Conservation (phyloP, 768 basidiomycete genomes). For the Suillus hirtellus region DNA sequence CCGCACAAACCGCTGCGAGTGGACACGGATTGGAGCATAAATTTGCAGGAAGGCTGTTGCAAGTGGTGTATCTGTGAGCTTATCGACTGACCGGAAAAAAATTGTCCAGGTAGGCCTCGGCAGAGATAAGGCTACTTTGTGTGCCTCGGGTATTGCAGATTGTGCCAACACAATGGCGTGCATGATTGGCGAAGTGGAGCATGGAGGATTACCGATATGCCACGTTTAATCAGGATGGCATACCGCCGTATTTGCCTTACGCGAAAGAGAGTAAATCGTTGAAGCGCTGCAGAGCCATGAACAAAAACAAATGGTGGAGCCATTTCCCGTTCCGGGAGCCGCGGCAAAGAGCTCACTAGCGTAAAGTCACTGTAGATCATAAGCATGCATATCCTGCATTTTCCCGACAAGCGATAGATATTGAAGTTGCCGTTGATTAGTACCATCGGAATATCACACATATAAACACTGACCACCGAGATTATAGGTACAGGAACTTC, state of each 20-base stretch:
- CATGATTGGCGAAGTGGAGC: neutral
- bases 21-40: neutral
- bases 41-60: neutral
- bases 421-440: neutral
- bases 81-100: neutral
- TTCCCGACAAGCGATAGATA: neutral
- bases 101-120: neutral
- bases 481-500: neutral
- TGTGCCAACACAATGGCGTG: too few relatives aligned
- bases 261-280: neutral
- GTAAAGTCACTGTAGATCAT: neutral
- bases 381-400: neutral
- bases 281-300: neutral
- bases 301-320: neutral
- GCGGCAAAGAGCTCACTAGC: neutral
- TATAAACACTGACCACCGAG: neutral
- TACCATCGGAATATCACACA: neutral
- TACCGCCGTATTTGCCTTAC: neutral
- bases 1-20: neutral
- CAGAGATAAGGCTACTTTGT: neutral
- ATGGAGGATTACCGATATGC: neutral
- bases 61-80: neutral
- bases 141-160: conserved; percentile 3
- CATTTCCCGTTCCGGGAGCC: neutral
- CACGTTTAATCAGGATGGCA: neutral